Evolutionary conservation across 1,284 basidiomycete genomes (phyloP), one percentile per base, ranked within the genome.

Genomic region (Flammula alnicola): DNA sequence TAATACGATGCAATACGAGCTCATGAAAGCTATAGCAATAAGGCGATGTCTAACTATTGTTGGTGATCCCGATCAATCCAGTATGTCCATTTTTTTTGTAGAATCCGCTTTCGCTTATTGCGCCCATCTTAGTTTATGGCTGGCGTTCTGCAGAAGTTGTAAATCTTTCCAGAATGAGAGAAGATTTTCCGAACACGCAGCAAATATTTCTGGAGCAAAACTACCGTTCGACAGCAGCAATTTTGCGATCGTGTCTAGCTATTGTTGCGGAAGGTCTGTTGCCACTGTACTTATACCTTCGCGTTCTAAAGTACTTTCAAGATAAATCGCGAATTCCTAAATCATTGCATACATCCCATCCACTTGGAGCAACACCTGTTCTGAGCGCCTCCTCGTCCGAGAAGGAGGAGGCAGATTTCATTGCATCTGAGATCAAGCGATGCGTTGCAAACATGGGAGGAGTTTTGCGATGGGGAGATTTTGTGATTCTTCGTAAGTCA

Each of bases 61-160:
- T 3, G 94, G 94, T 0, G 94, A 97, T 69, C 93, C 94, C 0
- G 93, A 97, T 67, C 93, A 96, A 64, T 93, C 91, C 4, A 95
- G 86, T 86, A 51, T 42, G 76, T 63, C 30, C 11, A 16, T 33
- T 14, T 43, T 42, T 8, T 43, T 26, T 26, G 22, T 29, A 14
- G 26, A 9, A 22, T 12, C 32, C 23, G 44, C n/a, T n/a, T 33
- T 19, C n/a, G n/a, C 5, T 36, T 50, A 30, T 38, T 42, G 27
- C 33, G 23, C 12, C 16, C 37, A n/a, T 33, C 20, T 29, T 43
- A 86, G 83, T 94, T 49, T 94, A 94, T 59, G 91, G 91, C 10
- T 96, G 93, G 93, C 81, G 93, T 5, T 87, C 89, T 9, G 93
- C 93, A 1, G 89, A 94, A 59, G 75, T 90, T 2, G 80, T 78